Evolutionary conservation across 1,284 basidiomycete genomes (phyloP).

Genomic region (Ganoderma boninense): DNA sequence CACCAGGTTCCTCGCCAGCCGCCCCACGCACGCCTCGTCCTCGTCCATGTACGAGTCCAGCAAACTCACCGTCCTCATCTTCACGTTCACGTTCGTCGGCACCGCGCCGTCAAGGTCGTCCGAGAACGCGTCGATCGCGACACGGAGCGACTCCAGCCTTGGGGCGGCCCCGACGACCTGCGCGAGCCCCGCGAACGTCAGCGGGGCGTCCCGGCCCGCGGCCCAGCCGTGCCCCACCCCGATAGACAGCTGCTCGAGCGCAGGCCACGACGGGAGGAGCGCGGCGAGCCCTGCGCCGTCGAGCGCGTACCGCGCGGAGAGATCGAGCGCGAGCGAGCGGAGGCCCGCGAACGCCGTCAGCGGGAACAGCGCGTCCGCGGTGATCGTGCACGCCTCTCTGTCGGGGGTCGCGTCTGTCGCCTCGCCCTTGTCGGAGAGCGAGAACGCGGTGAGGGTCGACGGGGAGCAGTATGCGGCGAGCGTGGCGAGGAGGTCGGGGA

Average conservation of each 20-base stretch:
- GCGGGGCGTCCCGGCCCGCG: constrained; percentile 10
- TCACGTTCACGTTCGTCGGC: constrained; percentile 6
- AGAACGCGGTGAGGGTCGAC: constrained; percentile 3
- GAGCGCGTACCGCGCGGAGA: constrained; percentile 14
- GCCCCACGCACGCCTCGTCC: constrained; percentile 1
- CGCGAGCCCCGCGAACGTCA: constrained; percentile 22
- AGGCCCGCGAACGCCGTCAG: constrained; percentile 12
- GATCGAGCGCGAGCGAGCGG: constrained; percentile 14
- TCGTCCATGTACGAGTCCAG: constrained; percentile 17
- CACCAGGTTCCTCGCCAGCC: constrained; percentile 12
- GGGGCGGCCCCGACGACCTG: constrained; percentile 11
- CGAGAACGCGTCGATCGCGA: constrained; percentile 16
- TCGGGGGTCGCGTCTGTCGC: background rate
- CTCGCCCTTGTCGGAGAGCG: constrained; percentile 6
- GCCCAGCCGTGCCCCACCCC: constrained; percentile 8
- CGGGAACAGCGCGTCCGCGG: constrained; percentile 5
- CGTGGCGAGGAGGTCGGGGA: constrained; percentile 7
- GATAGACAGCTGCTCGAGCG: constrained; percentile 18
- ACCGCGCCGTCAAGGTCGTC: background rate
- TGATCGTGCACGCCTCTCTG: background rate
- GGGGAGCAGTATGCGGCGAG: constrained; percentile 3
- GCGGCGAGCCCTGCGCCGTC: constrained; percentile 2
- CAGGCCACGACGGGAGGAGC: constrained; percentile 6
- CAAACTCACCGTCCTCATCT: constrained; percentile 14
- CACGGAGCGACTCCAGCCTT: constrained; percentile 8